Conservation (phyloP, 164 flowering plant genomes). For the Chimonanthus praecox region DNA sequence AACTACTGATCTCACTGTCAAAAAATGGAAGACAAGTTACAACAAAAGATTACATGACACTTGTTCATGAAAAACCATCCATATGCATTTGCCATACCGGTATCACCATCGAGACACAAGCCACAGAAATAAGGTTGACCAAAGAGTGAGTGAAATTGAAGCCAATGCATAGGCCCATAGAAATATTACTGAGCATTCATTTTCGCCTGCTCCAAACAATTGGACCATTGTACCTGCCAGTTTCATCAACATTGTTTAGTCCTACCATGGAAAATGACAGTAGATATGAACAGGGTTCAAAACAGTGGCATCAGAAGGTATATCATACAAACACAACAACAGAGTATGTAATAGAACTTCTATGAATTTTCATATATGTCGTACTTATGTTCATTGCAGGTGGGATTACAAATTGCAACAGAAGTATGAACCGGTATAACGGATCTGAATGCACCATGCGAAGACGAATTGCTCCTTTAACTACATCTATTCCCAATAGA, state of each 20-base stretch:
- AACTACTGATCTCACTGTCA: no score
- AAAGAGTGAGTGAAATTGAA: constrained; percentile 54
- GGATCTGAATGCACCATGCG: constrained; percentile 51
- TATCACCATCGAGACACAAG: constrained; percentile 29
- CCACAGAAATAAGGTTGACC: constrained; percentile 78
- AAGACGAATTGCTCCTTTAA: constrained; percentile 41
- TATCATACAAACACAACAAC: no score
- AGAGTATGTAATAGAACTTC: background rate
- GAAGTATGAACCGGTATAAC: constrained; percentile 54
- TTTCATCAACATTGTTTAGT: no score
- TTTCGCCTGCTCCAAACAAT: constrained; percentile 58
- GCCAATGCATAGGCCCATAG: constrained; percentile 62
- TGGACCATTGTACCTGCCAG: constrained; percentile 61
- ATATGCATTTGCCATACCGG: no score
- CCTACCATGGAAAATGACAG: no score
- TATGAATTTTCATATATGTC: background rate
- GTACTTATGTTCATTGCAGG: constrained; percentile 78
- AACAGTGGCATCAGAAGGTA: no score
- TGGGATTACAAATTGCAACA: constrained; percentile 65
- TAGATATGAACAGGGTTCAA: no score
- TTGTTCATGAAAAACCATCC: no score
- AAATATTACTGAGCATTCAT: constrained; percentile 72
- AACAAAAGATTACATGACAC: no score
- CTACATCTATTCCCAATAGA: constrained; percentile 37
- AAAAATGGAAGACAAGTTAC: no score